These are phyloP conservation scores for Holtermanniella nyarrowii DNA, from an alignment of 768 basidiomycete genomes.

Conservation along the genomic window DNA sequence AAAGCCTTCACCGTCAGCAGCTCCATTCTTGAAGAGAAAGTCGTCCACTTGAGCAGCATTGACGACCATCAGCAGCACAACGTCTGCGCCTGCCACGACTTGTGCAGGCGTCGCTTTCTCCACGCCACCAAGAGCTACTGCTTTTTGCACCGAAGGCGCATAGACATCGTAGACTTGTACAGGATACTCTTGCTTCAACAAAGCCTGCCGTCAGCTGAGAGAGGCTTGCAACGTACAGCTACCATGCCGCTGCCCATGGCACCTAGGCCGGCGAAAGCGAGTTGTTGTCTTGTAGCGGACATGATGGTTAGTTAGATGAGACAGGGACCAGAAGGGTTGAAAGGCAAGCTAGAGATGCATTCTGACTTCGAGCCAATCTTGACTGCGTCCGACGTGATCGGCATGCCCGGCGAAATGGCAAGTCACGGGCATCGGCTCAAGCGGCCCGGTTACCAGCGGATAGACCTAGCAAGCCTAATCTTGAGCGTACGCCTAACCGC, in stretches of 20 bases:
- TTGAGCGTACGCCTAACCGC: too few relatives aligned
- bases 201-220: constrained; percentile 3
- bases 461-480: too few relatives aligned
- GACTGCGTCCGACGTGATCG: too few relatives aligned
- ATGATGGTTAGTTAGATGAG: background rate
- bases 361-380: too few relatives aligned
- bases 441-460: too few relatives aligned
- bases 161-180: constrained; percentile 35
- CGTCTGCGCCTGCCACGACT: constrained; percentile 20
- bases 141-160: constrained; percentile 29
- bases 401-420: too few relatives aligned
- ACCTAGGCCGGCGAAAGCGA: constrained; percentile 16
- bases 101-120: constrained; percentile 10
- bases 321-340: too few relatives aligned
- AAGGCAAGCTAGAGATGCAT: too few relatives aligned
- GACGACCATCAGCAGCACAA: constrained; percentile 35
- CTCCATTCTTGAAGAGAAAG: constrained; percentile 17
- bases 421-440: too few relatives aligned
- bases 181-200: constrained; percentile 19
- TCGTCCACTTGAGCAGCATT: constrained; percentile 31
- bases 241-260: constrained; percentile 36
- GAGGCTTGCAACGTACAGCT: constrained; percentile 8
- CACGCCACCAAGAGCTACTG: constrained; percentile 21
- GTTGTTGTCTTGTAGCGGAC: background rate
- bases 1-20: constrained; percentile 18